Percentiles rank a stretch among this genome's conserved stretches.
phyloP scores from a whole-genome alignment of 768 basidiomycete species.

The Astraeus odoratus region DNA sequence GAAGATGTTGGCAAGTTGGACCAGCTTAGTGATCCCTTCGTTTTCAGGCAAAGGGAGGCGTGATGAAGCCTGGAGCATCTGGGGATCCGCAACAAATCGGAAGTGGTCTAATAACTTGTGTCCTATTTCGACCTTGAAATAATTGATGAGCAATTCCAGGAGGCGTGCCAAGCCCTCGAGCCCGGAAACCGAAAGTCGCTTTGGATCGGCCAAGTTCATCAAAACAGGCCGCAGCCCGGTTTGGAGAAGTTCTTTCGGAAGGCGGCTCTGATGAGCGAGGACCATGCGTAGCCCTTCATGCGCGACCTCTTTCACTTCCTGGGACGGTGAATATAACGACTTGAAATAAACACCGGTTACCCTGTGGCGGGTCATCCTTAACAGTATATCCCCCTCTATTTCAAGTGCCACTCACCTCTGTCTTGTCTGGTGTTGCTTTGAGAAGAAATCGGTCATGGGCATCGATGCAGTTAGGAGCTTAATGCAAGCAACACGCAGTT shows the following conservation, averaged over 20 bases:
- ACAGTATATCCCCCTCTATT: not conserved
- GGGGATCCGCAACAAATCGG: slow-evolving; percentile 83
- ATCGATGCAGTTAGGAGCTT: slow-evolving; percentile 90
- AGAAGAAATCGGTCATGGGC: slow-evolving; percentile 91
- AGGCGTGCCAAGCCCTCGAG: slow-evolving; percentile 91
- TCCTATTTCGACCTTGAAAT: slow-evolving; percentile 99
- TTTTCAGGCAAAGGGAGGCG: slow-evolving; percentile 79
- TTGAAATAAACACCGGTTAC: slow-evolving; percentile 98
- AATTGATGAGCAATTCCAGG: slow-evolving; percentile 90
- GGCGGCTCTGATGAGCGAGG: slow-evolving; percentile 78
- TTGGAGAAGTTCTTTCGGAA: slow-evolving; percentile 93
- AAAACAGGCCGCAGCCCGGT: slow-evolving; percentile 92
- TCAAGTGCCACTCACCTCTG: slow-evolving; percentile 52
- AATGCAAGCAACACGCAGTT: slow-evolving; percentile 91
- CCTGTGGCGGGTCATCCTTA: slow-evolving; percentile 33
- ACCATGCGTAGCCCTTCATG: slow-evolving; percentile 91
- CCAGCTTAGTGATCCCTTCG: slow-evolving; percentile 87
- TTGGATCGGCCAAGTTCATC: slow-evolving; percentile 97
- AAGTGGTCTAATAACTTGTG: slow-evolving; percentile 96
- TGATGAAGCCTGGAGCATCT: slow-evolving; percentile 73
- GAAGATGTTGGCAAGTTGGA: slow-evolving; percentile 95
- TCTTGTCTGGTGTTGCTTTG: slow-evolving; percentile 74
- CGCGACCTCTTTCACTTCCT: slow-evolving; percentile 91
- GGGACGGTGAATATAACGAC: slow-evolving; percentile 85
- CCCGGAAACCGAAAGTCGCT: slow-evolving; percentile 85